These are phyloP conservation scores for Podaxis sp. DNA, from an alignment of 768 basidiomycete genomes.

Conservation along the genomic window DNA sequence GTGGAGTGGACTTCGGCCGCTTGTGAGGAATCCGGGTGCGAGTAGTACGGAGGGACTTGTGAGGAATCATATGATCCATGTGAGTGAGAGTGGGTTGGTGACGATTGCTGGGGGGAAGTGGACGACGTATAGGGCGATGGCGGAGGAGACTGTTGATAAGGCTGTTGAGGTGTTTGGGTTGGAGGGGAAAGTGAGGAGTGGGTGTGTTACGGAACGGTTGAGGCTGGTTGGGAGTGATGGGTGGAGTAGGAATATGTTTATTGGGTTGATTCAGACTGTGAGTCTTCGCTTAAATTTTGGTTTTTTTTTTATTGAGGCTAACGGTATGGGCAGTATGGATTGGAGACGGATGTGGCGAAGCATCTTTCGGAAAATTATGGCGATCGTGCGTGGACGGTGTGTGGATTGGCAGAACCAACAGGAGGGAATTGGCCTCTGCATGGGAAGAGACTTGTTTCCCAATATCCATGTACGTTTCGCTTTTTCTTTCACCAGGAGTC, in stretches of 20 bases:
- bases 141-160: slow-evolving; percentile 88
- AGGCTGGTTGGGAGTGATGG: slow-evolving; percentile 90
- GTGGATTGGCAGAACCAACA: slow-evolving; percentile 74
- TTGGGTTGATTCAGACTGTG: slow-evolving; percentile 82
- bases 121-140: slow-evolving; percentile 98
- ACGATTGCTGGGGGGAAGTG: slow-evolving; percentile 98
- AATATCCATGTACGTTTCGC: too few relatives aligned
- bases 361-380: slow-evolving; percentile 95
- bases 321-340: slow-evolving; percentile 62
- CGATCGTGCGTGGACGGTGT: slow-evolving; percentile 95
- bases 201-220: slow-evolving; percentile 77
- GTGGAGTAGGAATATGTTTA: slow-evolving; percentile 97
- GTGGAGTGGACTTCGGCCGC: slow-evolving; percentile 90
- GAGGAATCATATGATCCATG: slow-evolving; percentile 89
- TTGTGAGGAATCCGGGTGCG: slow-evolving; percentile 76
- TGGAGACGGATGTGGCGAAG: slow-evolving; percentile 89
- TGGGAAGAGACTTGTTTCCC: slow-evolving; percentile 66
- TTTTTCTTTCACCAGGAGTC: too few relatives aligned
- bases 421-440: slow-evolving; percentile 85
- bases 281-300: background rate
- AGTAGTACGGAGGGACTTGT: slow-evolving; percentile 83
- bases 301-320: background rate
- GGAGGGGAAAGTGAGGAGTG: slow-evolving; percentile 48
- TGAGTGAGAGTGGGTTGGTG: slow-evolving; percentile 61
- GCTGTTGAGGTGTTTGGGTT: slow-evolving; percentile 81